These are phyloP conservation scores for Citeromyces matritensis DNA, from an alignment of 805 yeast species.

Conservation along the genomic window DNA sequence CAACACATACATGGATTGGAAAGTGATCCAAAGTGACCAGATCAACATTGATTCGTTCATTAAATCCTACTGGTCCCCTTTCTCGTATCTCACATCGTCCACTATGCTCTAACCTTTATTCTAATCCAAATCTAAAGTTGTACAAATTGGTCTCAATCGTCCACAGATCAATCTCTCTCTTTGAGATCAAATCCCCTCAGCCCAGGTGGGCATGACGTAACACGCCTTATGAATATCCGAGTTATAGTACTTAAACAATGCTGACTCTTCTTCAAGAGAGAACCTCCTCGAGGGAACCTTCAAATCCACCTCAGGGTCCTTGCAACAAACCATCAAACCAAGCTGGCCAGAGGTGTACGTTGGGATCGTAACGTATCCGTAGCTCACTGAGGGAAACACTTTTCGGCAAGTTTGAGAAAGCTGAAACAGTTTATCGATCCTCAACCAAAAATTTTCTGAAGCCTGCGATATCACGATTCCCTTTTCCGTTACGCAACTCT, in stretches of 20 bases:
- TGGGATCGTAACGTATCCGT: slow-evolving; percentile 87
- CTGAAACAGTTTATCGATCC: slow-evolving; percentile 68
- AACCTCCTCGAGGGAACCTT: slow-evolving; percentile 54
- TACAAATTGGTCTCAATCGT: too few relatives aligned
- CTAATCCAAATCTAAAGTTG: too few relatives aligned
- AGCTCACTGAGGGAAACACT: slow-evolving; percentile 85
- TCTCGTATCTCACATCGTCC: too few relatives aligned
- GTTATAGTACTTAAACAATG: slow-evolving; percentile 71
- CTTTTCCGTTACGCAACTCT: slow-evolving; percentile 78
- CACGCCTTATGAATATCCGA: slow-evolving; percentile 75
- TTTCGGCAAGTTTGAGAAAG: slow-evolving; percentile 69
- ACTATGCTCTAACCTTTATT: too few relatives aligned
- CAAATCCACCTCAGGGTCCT: slow-evolving; percentile 52
- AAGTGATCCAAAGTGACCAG: too few relatives aligned
- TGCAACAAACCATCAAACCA: slow-evolving; percentile 95
- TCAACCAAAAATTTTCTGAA: slow-evolving; percentile 80
- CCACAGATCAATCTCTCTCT: too few relatives aligned
- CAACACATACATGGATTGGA: too few relatives aligned
- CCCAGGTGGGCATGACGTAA: slow-evolving; percentile 88
- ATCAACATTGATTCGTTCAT: too few relatives aligned
- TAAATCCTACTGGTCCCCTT: too few relatives aligned
- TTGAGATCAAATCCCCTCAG: slow-evolving; percentile 14
- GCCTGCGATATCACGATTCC: slow-evolving; percentile 94
- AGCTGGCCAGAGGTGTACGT: slow-evolving; percentile 96
- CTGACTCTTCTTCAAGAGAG: slow-evolving; percentile 42